These are phyloP conservation scores for Pleoardoris graminearum DNA, from an alignment of 2,329 filamentous ascomycete species.

Conservation along the genomic window DNA sequence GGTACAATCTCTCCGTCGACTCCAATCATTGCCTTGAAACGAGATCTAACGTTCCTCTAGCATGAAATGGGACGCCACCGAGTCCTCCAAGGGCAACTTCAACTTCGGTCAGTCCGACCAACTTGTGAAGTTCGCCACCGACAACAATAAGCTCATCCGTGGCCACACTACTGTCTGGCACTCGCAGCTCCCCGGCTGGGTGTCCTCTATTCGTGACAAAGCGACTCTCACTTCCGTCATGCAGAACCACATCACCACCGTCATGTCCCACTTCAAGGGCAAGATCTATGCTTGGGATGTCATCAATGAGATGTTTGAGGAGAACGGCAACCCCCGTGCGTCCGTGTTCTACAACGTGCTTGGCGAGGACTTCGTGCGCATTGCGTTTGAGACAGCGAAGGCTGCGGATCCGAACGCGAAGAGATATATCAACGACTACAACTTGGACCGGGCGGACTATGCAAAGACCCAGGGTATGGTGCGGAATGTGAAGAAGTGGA, in stretches of 20 bases:
- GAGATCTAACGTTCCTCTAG: slow-evolving; percentile 33
- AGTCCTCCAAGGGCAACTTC: slow-evolving; percentile 48
- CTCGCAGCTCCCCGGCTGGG: slow-evolving; percentile 58
- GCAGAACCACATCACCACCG: slow-evolving; percentile 62
- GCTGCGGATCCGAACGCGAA: slow-evolving; percentile 68
- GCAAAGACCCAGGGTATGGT: slow-evolving; percentile 64
- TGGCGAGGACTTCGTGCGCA: slow-evolving; percentile 70
- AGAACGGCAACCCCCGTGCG: slow-evolving; percentile 62
- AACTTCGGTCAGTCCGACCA: slow-evolving; percentile 62
- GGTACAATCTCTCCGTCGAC: slow-evolving; percentile 17
- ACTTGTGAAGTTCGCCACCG: slow-evolving; percentile 59
- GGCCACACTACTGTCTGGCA: slow-evolving; percentile 72
- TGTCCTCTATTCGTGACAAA: slow-evolving; percentile 59
- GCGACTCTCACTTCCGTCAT: slow-evolving; percentile 60
- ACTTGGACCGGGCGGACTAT: slow-evolving; percentile 62
- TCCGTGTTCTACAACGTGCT: slow-evolving; percentile 70
- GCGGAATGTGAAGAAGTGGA: slow-evolving; percentile 66
- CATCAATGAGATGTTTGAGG: slow-evolving; percentile 66
- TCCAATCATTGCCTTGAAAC: neutral
- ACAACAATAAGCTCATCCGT: slow-evolving; percentile 63
- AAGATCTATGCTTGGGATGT: slow-evolving; percentile 68
- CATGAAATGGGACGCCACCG: slow-evolving; percentile 69
- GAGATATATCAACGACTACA: slow-evolving; percentile 76
- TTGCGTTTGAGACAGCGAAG: slow-evolving; percentile 71
- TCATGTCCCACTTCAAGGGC: slow-evolving; percentile 65